Evolutionary conservation across 73 alveolate genomes (phyloP), one percentile per base, ranked within the genome.

Genomic region (Urostyla sp.): DNA sequence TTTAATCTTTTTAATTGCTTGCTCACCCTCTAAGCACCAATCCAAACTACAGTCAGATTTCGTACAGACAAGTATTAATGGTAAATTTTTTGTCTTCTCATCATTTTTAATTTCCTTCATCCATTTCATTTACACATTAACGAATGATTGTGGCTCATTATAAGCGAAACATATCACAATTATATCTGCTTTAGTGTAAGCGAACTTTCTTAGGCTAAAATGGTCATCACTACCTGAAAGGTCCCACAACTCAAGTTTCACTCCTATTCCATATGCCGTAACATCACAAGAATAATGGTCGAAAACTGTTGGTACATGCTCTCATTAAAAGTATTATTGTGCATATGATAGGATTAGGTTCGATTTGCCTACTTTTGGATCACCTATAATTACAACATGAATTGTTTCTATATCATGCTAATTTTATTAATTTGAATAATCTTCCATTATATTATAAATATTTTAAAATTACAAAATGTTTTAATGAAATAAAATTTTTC

Each of bases 301-400:
- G 23, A 69, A 69, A 16, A 69, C 83, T 48, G 83, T 69, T 1
- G 83, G 83, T 1, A 16, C 30, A 49, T 69, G 48, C 44, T 69
- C 83, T 3, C 38, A 6, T 18, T 7, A 46, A 69, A 69, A 69
- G 44, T 44, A 27, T 27, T 69, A 67, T 23, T 45, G 7, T 5
- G 83, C 83, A 49, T 69, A 69, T 7, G 72, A 48, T 28, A 23
- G 84, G 13, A 84, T 74, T 15, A 84, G 49, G 28, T 74, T 54
- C 7, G 92, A 59, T 37, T 84, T 84, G 15, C 92, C 92, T 1
- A 84, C 85, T 11, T 85, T 85, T 5, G 92, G 51, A 74, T 84
- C 92, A 0, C 92, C 92, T 11, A 84, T 72, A 18, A 84, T 7
- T 0, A 84, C 92, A 16, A 75, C 54, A 40, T 84, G n/a, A n/a